A percentile compares a stretch with the other conserved stretches of the same genome.
These are phyloP conservation scores for Pseudotsuga menziesii DNA, from an alignment of 75 land plant species.

Conservation along the genomic window DNA sequence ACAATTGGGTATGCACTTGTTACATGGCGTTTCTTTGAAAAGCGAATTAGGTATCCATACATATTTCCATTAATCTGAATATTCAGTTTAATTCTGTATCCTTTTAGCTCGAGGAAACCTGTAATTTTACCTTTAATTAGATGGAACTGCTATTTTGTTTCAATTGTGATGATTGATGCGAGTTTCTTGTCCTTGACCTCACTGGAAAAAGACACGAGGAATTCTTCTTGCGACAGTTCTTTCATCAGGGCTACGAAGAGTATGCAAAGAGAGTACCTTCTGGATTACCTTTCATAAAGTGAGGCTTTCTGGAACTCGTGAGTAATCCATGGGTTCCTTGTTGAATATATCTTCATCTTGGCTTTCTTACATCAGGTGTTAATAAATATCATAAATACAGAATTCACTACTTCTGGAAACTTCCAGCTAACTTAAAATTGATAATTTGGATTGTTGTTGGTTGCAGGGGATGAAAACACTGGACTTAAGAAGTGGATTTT, in stretches of 20 bases:
- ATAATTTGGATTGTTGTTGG: background rate
- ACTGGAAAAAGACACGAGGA: conserved; percentile 66
- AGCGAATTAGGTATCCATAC: conserved; percentile 66
- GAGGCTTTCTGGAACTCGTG: conserved; percentile 13
- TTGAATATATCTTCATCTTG: background rate
- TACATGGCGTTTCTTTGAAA: conserved; percentile 69
- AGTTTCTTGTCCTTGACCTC: conserved; percentile 8
- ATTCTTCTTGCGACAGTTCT: conserved; percentile 70
- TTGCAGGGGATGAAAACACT: background rate
- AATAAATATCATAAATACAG: background rate
- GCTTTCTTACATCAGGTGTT: background rate
- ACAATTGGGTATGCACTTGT: conserved; percentile 54
- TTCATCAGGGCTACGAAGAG: conserved; percentile 62
- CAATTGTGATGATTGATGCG: background rate
- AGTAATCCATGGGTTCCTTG: background rate
- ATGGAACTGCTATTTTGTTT: background rate
- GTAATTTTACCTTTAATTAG: background rate
- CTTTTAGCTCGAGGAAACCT: background rate
- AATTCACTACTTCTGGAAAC: background rate
- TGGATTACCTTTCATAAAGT: conserved; percentile 83
- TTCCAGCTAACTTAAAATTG: background rate
- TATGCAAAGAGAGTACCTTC: conserved; percentile 74
- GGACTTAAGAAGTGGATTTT: background rate
- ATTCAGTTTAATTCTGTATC: background rate
- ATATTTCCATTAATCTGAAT: background rate